Base-by-base conservation (phyloP, 352 stramenopile species). In the Pythium sp. region DNA sequence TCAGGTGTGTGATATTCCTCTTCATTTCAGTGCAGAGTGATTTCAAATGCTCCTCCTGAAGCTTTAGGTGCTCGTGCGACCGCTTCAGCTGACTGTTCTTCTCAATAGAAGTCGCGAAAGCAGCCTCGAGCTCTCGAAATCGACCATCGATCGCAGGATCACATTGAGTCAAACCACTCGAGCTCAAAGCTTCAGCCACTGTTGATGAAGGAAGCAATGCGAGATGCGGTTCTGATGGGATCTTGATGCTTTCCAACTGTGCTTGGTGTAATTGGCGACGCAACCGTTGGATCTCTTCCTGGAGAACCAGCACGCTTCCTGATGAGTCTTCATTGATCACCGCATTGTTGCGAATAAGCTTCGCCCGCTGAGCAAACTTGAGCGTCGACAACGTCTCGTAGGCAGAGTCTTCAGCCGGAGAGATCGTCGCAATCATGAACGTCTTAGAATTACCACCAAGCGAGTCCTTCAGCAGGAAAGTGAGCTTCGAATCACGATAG, bases 401-500 rank as follows among this genome's bases (percentile, higher is more conserved):
- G 12, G 90, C 80, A 5, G 93, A 97, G 49, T 96, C 86, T 65
- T 93, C 86, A 0, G 88, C 89, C 0, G 91, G 91, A 0, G 85
- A 91, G 20, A 95, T 80, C 2, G 88, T 92, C 12, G 87, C 87
- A 32, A 95, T 80, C 87, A 95, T 94, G 51, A 92, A 93, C 12
- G 88, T 95, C 71, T 94, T 95, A 0, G 88, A 93, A 65, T 95
- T 95, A 9, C 88, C 88, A 41, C 88, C 88, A 11, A 95, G 70
- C 1, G 87, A 94, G 62, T 95, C 88, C 60, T 93, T 94, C 18
- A 95, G 64, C 15, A 95, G 68, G 63, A 94, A 95, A 1, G 88
- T 95, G 54, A 95, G 65, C 72, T 94, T 95, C 3, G 85, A 94
- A 64, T 95, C 86, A 9, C 88, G 88, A 65, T 95, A 95, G 63